These are phyloP conservation scores for Sporisorium scitamineum DNA, from an alignment of 1,284 basidiomycete species.

Conservation along the genomic window DNA sequence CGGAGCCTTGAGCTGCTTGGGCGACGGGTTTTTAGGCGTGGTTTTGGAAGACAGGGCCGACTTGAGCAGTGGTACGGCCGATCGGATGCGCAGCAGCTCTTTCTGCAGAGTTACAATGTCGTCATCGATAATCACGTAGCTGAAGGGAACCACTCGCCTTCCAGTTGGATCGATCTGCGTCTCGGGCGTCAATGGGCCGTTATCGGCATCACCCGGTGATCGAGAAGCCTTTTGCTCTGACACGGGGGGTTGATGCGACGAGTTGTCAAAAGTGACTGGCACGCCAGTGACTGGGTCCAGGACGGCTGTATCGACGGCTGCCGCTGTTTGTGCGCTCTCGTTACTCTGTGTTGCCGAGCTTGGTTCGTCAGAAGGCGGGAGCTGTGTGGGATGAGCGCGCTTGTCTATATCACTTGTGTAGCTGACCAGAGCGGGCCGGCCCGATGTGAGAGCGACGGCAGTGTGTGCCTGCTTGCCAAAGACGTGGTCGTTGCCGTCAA, in stretches of 20 bases:
- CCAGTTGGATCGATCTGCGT: constrained; percentile 15
- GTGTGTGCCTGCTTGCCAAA: constrained; percentile 41
- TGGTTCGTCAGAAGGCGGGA: background rate
- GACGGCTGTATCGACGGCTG: constrained; percentile 41
- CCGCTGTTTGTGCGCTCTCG: background rate
- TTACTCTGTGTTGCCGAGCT: background rate
- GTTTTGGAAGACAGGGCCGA: constrained; percentile 43
- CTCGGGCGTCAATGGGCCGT: background rate
- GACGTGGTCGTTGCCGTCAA: constrained; percentile 12
- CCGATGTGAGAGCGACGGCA: constrained; percentile 50
- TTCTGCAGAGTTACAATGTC: constrained; percentile 57
- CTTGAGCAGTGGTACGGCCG: constrained; percentile 51
- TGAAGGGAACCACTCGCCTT: constrained; percentile 47
- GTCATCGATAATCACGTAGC: constrained; percentile 61
- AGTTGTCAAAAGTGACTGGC: constrained; percentile 47
- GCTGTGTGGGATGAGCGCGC: constrained; percentile 10
- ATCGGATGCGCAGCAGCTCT: constrained; percentile 56
- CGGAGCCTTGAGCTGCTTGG: background rate
- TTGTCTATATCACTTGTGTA: constrained; percentile 52
- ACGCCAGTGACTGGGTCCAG: constrained; percentile 59
- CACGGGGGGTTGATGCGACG: background rate
- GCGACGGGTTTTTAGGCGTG: background rate
- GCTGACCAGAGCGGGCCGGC: constrained; percentile 50
- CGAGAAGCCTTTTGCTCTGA: background rate
- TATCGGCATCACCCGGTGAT: background rate